Evolutionary conservation across 1,284 basidiomycete genomes (phyloP).

Genomic region (Tilletiaria anomala): DNA sequence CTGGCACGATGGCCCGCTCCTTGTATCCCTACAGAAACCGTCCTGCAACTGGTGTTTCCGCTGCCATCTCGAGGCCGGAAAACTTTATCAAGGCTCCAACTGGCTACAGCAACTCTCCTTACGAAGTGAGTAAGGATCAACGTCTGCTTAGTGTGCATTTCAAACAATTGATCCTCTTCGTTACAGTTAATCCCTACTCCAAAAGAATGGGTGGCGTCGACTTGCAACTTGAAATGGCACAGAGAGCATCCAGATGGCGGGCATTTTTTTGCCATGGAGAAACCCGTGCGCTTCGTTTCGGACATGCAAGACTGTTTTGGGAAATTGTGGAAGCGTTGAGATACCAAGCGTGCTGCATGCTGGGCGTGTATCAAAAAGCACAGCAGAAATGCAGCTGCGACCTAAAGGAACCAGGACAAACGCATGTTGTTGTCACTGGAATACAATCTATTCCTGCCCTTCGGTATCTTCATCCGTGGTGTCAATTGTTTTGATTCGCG

Average conservation of each 20-base stretch:
- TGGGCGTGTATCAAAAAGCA: too few species aligned
- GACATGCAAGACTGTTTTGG: conserved; percentile 28
- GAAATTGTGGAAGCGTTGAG: too few species aligned
- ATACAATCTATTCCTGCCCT: too few species aligned
- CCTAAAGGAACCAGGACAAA: too few species aligned
- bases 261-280: conserved; percentile 41
- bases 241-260: conserved; percentile 37
- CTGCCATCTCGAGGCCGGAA: conserved; percentile 6
- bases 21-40: conserved; percentile 43
- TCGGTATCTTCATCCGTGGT: too few species aligned
- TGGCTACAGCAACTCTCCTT: conserved; percentile 40
- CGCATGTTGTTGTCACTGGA: too few species aligned
- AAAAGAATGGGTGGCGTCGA: conserved; percentile 33
- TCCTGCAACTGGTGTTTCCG: conserved; percentile 6
- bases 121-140: background rate
- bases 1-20: conserved; percentile 40
- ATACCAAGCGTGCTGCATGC: too few species aligned
- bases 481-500: too few species aligned
- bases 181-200: conserved; percentile 41
- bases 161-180: background rate
- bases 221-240: conserved; percentile 38
- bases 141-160: background rate
- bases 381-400: too few species aligned
- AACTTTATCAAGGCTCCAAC: conserved; percentile 38
- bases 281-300: conserved; percentile 39